Evolutionary conservation across 2,329 filamentous ascomycete genomes (phyloP), one percentile per base, ranked within the genome.

Genomic region (Penicillium sp.): DNA sequence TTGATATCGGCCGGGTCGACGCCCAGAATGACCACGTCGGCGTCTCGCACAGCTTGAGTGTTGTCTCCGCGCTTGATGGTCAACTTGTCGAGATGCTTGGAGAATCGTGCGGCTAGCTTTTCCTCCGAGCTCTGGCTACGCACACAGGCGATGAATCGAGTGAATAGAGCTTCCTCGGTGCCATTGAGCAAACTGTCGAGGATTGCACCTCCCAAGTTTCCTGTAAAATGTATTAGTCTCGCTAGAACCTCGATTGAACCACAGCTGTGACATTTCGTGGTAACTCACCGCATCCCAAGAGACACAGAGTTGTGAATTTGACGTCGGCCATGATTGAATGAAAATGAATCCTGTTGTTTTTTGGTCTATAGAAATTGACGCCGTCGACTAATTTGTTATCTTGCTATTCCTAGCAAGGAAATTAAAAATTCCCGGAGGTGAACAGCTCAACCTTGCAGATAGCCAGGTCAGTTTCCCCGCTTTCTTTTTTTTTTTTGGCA

Each of bases 1-100:
- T 70, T 61, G 2, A 82, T 72, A 21, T 79, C 75, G 2, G 74
- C 65, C 0, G 81, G 81, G 37, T 82, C 78, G 2, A 77, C 74
- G 2, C 69, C 80, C 1, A 83, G 68, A 1, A 83, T 71, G 1
- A 81, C 56, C 1, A 81, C 71, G 10, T 77, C 66, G 3, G 78
- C 71, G 1, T 63, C 54, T 18, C 69, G 52, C 0, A 72, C 64
- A 2, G 76, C 77, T 11, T 65, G 62, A 34, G 70, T 61, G 28
- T 71, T 73, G 47, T 74, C 71, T 1, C 71, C 68, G 5, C 72
- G 69, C 3, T 67, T 67, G 2, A 75, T 63, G 1, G 71, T 60
- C 7, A 75, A 52, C 39, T 69, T 67, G 16, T 71, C 53, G 0
- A 59, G 55, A 14, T 72, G 63, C 2, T 67, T 21, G 3, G 64